Evolutionary conservation across 2,329 filamentous ascomycete genomes (phyloP), one percentile per base, ranked within the genome.

Genomic region (Eurotiales sp.): DNA sequence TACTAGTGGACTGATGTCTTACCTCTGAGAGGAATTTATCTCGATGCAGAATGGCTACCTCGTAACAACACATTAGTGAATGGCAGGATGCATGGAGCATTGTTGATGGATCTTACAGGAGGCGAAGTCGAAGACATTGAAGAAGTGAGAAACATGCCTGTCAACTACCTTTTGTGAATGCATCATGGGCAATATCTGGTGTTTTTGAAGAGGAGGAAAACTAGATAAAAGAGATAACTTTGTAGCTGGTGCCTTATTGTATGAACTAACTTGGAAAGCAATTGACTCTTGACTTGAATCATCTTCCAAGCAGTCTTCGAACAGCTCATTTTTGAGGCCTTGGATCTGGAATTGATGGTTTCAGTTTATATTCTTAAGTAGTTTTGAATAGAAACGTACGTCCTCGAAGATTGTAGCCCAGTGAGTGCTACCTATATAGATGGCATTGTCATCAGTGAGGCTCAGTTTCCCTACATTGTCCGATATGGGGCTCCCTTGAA

Each of bases 341-440:
- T 37, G 50, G 14, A 52, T 52, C 50, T 52, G 27, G 21, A 23
- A 22, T 22, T 19, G 6, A 25, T 15, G 29, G 8, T 40, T 14
- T n/a, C 5, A 6, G 21, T 14, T 46, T 1, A 25, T 23, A 14
- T 23, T 21, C n/a, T 19, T 15, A 12, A 12, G 17, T 15, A 23
- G 5, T 17, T 39, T n/a, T 11, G 23, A 29, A 22, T 4, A 2
- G 32, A 14, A 21, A 39, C 50, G 17, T 14, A 52, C 50, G 11
- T 52, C 50, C 23, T 52, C 50, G 8, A 52, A n/a, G 10, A 52
- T 43, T 7, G 50, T 47, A 8, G 40, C 44, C 50, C 50, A 52
- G 17, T 52, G 50, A 15, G 50, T 29, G 8, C 44, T 47, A 17
- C 50, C 50, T 12, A 52, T 52, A 30, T 52, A 52, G 8, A 52